Conservation (phyloP, 1,284 basidiomycete genomes). For the Singerocomus rubriflavus region DNA sequence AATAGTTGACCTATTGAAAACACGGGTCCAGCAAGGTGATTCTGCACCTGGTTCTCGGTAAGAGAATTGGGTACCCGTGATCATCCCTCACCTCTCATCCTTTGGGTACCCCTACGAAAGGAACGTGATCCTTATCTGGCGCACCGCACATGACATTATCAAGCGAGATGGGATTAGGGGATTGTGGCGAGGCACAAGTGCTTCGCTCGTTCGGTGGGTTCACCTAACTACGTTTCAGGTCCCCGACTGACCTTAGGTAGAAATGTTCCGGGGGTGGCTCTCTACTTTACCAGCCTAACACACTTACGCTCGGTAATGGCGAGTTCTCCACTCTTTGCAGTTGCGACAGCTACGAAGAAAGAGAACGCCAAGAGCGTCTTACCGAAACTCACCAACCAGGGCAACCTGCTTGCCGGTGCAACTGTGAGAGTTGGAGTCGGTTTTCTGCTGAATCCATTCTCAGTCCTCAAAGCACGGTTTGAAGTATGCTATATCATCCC, state of each 20-base stretch:
- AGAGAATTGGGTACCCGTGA: conserved; percentile 15
- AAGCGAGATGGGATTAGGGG: conserved; percentile 60
- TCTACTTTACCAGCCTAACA: conserved; percentile 88
- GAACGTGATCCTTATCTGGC: conserved; percentile 42
- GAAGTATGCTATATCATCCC: conserved; percentile 58
- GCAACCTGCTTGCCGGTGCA: conserved; percentile 90
- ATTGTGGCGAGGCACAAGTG: conserved; percentile 84
- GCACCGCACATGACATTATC: conserved; percentile 58
- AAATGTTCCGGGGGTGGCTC: conserved; percentile 90
- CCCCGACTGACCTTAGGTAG: conserved; percentile 39
- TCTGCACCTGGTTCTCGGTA: conserved; percentile 38
- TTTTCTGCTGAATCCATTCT: conserved; percentile 88
- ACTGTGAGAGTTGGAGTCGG: conserved; percentile 84
- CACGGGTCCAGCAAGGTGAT: conserved; percentile 79
- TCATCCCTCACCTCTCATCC: background rate
- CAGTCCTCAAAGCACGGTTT: conserved; percentile 92
- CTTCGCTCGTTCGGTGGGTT: conserved; percentile 73
- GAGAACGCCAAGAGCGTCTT: conserved; percentile 52
- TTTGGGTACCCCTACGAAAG: conserved; percentile 21
- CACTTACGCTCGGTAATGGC: conserved; percentile 74
- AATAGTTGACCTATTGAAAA: conserved; percentile 86
- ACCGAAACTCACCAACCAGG: conserved; percentile 73
- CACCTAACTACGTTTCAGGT: background rate
- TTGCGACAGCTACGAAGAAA: conserved; percentile 27
- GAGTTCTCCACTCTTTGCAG: conserved; percentile 58